A percentile compares a stretch with the other conserved stretches of the same genome.
Conservation (phyloP, 148 eudicot species). For the Vaccinium myrtillus region DNA sequence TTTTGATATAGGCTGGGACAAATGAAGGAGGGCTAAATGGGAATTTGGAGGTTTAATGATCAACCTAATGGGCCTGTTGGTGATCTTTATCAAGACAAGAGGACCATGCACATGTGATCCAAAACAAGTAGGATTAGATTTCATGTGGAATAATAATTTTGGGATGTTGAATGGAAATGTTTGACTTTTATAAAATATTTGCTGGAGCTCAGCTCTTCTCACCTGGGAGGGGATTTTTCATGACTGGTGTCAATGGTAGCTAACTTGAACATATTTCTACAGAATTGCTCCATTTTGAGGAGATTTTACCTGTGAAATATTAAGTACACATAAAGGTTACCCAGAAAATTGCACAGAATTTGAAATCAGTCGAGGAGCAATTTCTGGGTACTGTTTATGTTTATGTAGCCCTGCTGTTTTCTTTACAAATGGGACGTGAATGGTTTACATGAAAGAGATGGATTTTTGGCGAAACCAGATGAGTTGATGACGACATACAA, state of each 20-base stretch:
- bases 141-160: constrained; percentile 38
- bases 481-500: neutral
- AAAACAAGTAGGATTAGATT: constrained; percentile 42
- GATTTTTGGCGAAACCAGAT: neutral
- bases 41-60: constrained; percentile 12
- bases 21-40: neutral
- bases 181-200: neutral
- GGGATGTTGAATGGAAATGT: constrained; percentile 16
- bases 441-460: neutral
- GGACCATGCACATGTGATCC: constrained; percentile 30
- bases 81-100: constrained; percentile 23
- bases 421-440: too few relatives aligned
- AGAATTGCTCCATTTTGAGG: neutral
- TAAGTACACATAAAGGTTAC: too few relatives aligned
- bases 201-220: neutral
- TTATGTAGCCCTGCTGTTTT: too few relatives aligned
- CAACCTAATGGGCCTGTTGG: neutral
- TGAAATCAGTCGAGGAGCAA: too few relatives aligned
- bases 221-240: neutral
- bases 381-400: too few relatives aligned
- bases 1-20: neutral
- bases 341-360: too few relatives aligned
- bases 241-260: neutral
- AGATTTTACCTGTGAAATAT: too few relatives aligned
- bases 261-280: neutral